A percentile compares a stretch with the other conserved stretches of the same genome.
Evolutionary conservation across 2,329 filamentous ascomycete genomes (phyloP).

Genomic region (Trichoderma guizhouense): DNA sequence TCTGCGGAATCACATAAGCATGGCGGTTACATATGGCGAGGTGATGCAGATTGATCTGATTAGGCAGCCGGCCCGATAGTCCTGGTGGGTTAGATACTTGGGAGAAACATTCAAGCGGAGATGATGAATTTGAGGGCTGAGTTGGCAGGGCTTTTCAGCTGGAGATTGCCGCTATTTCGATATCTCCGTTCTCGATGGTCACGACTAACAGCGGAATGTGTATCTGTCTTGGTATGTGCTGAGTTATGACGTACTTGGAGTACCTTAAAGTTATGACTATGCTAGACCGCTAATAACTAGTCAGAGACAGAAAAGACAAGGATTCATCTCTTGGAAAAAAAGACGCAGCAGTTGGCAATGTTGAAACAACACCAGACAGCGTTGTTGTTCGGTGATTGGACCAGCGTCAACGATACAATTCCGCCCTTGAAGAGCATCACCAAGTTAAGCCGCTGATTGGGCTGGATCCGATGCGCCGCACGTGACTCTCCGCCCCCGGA

Average conservation of each 20-base stretch:
- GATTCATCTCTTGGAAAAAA: neutral
- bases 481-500: slow-evolving; percentile 7
- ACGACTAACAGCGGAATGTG: neutral
- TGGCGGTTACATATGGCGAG: neutral
- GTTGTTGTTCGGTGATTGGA: slow-evolving; percentile 5
- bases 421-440: neutral
- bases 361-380: slow-evolving; percentile 9
- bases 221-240: neutral
- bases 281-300: neutral
- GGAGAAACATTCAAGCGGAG: neutral
- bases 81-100: neutral
- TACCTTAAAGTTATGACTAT: neutral
- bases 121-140: neutral
- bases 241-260: neutral
- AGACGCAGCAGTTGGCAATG: neutral
- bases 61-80: neutral
- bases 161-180: neutral
- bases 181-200: neutral
- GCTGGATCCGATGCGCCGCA: neutral
- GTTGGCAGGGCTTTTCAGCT: neutral
- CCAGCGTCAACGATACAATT: neutral
- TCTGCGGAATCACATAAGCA: slow-evolving; percentile 15
- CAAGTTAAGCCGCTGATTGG: neutral
- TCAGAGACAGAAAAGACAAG: neutral
- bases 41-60: neutral